Conservation (phyloP, 495 filamentous ascomycete species). For the Recurvomyces mirabilis region DNA sequence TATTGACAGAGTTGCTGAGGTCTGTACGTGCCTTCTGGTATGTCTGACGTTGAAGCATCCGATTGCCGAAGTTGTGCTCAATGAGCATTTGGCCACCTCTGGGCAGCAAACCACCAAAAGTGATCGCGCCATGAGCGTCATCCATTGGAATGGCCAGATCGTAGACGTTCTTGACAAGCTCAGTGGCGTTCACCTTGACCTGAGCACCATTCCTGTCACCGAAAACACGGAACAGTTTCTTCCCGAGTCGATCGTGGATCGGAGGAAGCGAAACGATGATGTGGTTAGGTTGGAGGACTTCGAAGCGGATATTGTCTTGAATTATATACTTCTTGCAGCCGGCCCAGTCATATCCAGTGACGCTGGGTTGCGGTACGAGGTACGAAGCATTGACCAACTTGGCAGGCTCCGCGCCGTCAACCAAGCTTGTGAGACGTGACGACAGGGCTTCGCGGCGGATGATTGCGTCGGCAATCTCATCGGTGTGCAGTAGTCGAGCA, state of each 20-base stretch:
- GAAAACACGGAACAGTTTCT: not conserved
- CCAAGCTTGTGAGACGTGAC: too few species aligned
- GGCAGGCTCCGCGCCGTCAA: not conserved
- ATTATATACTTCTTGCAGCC: not conserved
- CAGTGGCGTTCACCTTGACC: not conserved
- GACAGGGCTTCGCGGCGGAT: not conserved
- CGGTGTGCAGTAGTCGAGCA: not conserved
- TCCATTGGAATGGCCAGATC: constrained; percentile 1
- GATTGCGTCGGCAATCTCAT: too few species aligned
- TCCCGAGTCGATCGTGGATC: not conserved
- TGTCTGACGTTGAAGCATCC: constrained; percentile 3
- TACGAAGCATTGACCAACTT: constrained; percentile 1
- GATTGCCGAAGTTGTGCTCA: constrained; percentile 15
- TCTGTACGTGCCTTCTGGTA: constrained; percentile 10
- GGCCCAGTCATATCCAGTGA: not conserved
- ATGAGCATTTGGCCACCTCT: not conserved
- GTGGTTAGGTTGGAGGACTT: constrained; percentile 1
- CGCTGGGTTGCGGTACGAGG: not conserved
- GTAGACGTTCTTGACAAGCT: constrained; percentile 17
- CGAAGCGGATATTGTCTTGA: not conserved
- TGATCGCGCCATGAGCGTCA: constrained; percentile 8
- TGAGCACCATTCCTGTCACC: not conserved
- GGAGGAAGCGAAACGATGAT: constrained; percentile 10
- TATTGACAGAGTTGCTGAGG: constrained; percentile 6
- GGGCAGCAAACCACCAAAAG: not conserved